These are phyloP conservation scores for Calamus simplicifolius DNA, from an alignment of 176 grass and related monocot species.

Conservation along the genomic window DNA sequence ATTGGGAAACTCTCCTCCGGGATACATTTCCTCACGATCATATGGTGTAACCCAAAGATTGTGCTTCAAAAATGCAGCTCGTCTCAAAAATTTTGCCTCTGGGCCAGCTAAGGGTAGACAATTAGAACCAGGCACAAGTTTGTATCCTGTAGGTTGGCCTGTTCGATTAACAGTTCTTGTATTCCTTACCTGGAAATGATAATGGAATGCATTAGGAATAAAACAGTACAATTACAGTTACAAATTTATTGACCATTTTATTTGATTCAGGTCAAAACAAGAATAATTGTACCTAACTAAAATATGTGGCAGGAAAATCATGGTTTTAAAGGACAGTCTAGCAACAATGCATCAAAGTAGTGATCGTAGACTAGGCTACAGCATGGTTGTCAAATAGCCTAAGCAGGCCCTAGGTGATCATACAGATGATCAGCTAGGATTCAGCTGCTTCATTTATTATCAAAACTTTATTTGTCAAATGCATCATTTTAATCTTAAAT, in stretches of 20 bases:
- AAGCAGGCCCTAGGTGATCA: too few relatives aligned
- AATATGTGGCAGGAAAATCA: too few relatives aligned
- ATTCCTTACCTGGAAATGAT: slow-evolving; percentile 59
- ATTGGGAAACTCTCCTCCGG: slow-evolving; percentile 93
- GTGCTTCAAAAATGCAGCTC: slow-evolving; percentile 95
- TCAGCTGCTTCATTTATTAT: too few relatives aligned
- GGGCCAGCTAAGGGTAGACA: slow-evolving; percentile 65
- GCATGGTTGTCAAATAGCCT: too few relatives aligned
- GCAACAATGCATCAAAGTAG: too few relatives aligned
- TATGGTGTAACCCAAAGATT: slow-evolving; percentile 98
- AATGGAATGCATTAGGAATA: slow-evolving; percentile 1
- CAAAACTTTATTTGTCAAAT: too few relatives aligned
- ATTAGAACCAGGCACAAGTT: slow-evolving; percentile 86
- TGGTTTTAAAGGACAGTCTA: background rate
- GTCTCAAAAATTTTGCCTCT: slow-evolving; percentile 81
- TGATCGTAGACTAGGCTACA: too few relatives aligned
- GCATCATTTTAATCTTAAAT: too few relatives aligned
- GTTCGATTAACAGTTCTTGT: slow-evolving; percentile 88
- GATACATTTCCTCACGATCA: slow-evolving; percentile 80
- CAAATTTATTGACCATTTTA: background rate
- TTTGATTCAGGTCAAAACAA: slow-evolving; percentile 1
- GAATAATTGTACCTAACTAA: background rate
- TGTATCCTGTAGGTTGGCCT: slow-evolving; percentile 94
- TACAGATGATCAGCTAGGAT: too few relatives aligned
- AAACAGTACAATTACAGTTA: background rate